These are phyloP conservation scores for Euphorbia lathyris DNA, from an alignment of 345 rosid genomes.

Conservation along the genomic window DNA sequence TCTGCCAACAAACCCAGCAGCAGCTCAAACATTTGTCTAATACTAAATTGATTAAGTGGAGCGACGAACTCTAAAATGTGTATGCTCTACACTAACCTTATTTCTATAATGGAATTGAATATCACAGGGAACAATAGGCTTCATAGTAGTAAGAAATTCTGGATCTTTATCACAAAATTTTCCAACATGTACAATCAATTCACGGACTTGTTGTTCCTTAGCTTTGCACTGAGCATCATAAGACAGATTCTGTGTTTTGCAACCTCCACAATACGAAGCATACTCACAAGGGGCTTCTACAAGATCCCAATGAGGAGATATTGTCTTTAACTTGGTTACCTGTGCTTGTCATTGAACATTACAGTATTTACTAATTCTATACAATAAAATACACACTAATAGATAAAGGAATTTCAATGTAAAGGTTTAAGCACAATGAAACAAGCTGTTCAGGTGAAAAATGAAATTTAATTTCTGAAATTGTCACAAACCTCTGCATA, in stretches of 20 bases:
- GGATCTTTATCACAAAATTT: conserved; percentile 50
- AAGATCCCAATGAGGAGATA: conserved; percentile 64
- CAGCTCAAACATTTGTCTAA: conserved; percentile 11
- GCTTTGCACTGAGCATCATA: conserved; percentile 85
- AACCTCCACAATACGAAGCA: conserved; percentile 82
- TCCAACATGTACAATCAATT: conserved; percentile 64
- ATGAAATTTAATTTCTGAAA: not conserved
- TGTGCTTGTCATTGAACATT: conserved; percentile 21
- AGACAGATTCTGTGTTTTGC: conserved; percentile 74
- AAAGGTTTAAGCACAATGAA: not conserved
- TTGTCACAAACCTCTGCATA: conserved; percentile 67
- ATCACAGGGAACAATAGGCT: conserved; percentile 80
- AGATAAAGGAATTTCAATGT: not conserved
- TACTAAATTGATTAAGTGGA: not conserved
- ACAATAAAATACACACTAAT: not conserved
- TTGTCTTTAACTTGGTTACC: conserved; percentile 69
- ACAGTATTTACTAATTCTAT: not conserved
- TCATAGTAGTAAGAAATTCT: conserved; percentile 44
- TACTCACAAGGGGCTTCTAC: conserved; percentile 95
- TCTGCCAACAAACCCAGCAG: conserved; percentile 38
- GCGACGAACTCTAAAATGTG: conserved; percentile 1
- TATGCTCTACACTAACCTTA: conserved; percentile 48
- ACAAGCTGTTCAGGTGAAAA: not conserved
- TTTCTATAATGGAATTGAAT: conserved; percentile 80
- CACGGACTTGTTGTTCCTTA: conserved; percentile 79